Percentiles rank a stretch among this genome's conserved stretches.
Conservation (phyloP, 176 grass and related monocot species). For the Calamus simplicifolius region DNA sequence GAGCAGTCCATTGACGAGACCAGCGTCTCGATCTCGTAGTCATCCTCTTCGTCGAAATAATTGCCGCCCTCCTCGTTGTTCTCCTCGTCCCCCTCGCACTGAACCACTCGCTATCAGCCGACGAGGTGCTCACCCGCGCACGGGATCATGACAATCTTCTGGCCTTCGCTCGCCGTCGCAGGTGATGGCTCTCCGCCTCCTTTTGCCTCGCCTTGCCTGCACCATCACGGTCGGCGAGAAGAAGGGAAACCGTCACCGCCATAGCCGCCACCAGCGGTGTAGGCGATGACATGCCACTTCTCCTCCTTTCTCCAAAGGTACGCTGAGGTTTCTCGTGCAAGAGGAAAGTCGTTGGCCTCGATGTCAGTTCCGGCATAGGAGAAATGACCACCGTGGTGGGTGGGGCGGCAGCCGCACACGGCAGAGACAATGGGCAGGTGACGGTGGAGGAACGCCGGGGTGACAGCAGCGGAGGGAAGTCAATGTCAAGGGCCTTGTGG, state of each 20-base stretch:
- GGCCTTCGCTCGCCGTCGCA: slow-evolving; percentile 10
- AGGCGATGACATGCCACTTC: slow-evolving; percentile 58
- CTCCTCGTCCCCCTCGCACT: slow-evolving; percentile 52
- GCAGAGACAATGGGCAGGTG: no score
- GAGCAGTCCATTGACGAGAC: slow-evolving; percentile 38
- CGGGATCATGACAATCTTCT: no score
- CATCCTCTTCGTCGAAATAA: no score
- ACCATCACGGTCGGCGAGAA: neutral
- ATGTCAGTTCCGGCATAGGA: slow-evolving; percentile 17
- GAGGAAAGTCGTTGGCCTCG: slow-evolving; percentile 20
- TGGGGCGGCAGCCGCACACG: no score
- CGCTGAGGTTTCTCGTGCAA: slow-evolving; percentile 11
- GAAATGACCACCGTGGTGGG: no score
- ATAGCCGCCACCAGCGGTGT: slow-evolving; percentile 1
- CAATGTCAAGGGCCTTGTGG: no score
- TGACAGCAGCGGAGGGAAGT: no score
- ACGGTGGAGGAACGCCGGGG: no score
- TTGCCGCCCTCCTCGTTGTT: slow-evolving; percentile 4
- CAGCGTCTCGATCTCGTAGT: neutral
- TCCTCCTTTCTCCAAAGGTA: slow-evolving; percentile 74
- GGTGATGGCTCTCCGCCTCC: neutral
- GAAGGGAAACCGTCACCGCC: slow-evolving; percentile 21
- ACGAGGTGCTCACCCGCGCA: no score
- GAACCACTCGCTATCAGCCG: no score
- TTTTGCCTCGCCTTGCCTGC: no score